These are phyloP conservation scores for Alternaria sp. DNA, from an alignment of 2,329 filamentous ascomycete species.

Conservation along the genomic window DNA sequence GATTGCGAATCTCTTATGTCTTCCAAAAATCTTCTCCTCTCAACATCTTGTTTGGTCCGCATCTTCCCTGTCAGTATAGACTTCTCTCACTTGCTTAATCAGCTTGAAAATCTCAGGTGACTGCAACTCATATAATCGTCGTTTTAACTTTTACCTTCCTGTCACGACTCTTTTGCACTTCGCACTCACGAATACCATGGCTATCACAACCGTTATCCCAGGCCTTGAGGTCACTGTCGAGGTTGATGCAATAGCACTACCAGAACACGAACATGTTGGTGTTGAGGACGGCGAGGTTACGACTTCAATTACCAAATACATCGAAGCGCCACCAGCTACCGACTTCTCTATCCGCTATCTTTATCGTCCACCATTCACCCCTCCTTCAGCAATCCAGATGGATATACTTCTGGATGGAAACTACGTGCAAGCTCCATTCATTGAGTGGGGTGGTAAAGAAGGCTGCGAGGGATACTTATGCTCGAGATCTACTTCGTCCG, in stretches of 20 bases:
- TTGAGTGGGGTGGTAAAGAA: constrained; percentile 2
- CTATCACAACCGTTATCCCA: constrained; percentile 1
- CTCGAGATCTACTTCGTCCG: background rate
- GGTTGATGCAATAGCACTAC: background rate
- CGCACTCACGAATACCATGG: background rate
- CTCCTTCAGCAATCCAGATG: background rate
- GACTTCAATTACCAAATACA: background rate
- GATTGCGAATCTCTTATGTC: background rate
- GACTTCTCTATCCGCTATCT: background rate
- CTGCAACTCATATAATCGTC: background rate
- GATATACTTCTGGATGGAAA: constrained; percentile 7
- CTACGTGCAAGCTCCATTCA: constrained; percentile 7
- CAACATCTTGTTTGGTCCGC: background rate
- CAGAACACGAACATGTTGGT: background rate
- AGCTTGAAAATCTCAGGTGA: background rate
- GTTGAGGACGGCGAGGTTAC: background rate
- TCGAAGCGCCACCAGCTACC: background rate
- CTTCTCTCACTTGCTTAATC: background rate
- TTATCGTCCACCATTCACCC: background rate
- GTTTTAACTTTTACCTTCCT: background rate
- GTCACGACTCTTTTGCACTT: background rate
- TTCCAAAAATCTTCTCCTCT: background rate
- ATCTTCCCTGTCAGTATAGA: background rate
- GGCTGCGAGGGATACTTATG: constrained; percentile 9
- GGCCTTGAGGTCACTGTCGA: constrained; percentile 9